Evolutionary conservation across 2,329 filamentous ascomycete genomes (phyloP).

Genomic region (Scedosporium boydii): DNA sequence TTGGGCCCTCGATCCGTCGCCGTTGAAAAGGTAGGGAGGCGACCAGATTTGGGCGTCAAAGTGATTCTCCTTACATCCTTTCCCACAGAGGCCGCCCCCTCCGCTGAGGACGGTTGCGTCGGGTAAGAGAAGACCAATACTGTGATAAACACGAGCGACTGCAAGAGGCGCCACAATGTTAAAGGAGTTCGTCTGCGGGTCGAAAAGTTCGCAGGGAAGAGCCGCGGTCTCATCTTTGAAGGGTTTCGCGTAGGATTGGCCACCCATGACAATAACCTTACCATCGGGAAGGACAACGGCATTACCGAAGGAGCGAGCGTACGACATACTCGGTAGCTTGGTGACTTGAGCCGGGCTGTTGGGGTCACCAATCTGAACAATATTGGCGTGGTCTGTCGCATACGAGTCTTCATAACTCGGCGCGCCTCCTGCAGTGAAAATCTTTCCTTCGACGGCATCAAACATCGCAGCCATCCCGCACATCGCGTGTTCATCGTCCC

Average conservation of each 20-base stretch:
- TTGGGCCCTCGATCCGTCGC: constrained; percentile 25
- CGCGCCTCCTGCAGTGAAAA: constrained; percentile 41
- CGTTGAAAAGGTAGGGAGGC: constrained; percentile 44
- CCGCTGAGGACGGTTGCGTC: constrained; percentile 40
- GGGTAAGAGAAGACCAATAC: constrained; percentile 34
- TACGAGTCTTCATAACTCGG: constrained; percentile 32
- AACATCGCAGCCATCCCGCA: constrained; percentile 48
- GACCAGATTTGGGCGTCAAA: constrained; percentile 45
- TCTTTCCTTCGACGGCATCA: constrained; percentile 47
- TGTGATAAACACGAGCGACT: constrained; percentile 40
- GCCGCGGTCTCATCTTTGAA: constrained; percentile 34
- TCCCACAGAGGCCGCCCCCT: constrained; percentile 42
- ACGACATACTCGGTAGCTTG: constrained; percentile 19
- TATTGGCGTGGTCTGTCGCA: constrained; percentile 33
- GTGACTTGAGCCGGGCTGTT: constrained; percentile 5
- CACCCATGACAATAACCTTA: constrained; percentile 35
- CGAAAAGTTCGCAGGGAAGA: constrained; percentile 35
- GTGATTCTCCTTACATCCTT: constrained; percentile 35
- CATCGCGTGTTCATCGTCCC: constrained; percentile 39
- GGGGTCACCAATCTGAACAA: constrained; percentile 34
- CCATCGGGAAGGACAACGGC: constrained; percentile 39
- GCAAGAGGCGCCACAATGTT: constrained; percentile 24
- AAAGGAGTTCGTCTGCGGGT: constrained; percentile 31
- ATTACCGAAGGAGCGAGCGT: constrained; percentile 32
- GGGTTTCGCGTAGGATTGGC: constrained; percentile 28